These are phyloP conservation scores for Diaporthe sp. DNA, from an alignment of 2,329 filamentous ascomycete species.

Conservation along the genomic window DNA sequence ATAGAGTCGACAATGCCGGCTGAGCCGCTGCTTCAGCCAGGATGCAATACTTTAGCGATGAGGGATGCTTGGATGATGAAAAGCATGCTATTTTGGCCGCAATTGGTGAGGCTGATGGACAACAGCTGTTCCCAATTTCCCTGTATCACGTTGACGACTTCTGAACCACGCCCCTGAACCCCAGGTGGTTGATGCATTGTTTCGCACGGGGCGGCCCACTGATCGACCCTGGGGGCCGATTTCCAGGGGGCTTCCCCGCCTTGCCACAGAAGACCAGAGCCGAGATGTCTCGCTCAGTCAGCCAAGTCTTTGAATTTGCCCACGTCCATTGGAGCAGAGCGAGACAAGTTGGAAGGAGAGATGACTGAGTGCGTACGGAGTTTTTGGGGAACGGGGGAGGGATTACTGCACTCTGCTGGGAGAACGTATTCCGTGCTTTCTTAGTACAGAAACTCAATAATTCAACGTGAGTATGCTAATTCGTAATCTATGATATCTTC, in stretches of 20 bases:
- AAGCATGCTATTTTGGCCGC: not conserved
- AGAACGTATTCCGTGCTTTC: not conserved
- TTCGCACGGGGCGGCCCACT: not conserved
- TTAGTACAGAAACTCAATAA: not conserved
- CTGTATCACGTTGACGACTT: not conserved
- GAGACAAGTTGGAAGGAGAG: not conserved
- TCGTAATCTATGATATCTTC: not conserved
- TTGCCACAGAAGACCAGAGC: not conserved
- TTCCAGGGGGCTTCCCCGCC: slow-evolving; percentile 10
- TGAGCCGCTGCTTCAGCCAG: not conserved
- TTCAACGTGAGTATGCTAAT: not conserved
- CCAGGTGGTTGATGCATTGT: not conserved
- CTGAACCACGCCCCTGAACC: slow-evolving; percentile 14
- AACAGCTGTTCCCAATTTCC: not conserved
- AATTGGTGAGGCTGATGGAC: not conserved
- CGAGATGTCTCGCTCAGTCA: not conserved
- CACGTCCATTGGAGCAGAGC: not conserved
- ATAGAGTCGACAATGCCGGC: not conserved
- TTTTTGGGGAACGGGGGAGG: not conserved
- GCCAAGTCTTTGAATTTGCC: not conserved
- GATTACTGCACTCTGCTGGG: not conserved
- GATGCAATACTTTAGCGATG: not conserved
- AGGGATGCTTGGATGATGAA: not conserved
- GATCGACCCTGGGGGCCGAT: not conserved
- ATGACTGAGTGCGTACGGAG: not conserved